A percentile compares a stretch with the other conserved stretches of the same genome.
phyloP scores from a whole-genome alignment of 352 stramenopile species.

The Globisporangium spiculum region DNA sequence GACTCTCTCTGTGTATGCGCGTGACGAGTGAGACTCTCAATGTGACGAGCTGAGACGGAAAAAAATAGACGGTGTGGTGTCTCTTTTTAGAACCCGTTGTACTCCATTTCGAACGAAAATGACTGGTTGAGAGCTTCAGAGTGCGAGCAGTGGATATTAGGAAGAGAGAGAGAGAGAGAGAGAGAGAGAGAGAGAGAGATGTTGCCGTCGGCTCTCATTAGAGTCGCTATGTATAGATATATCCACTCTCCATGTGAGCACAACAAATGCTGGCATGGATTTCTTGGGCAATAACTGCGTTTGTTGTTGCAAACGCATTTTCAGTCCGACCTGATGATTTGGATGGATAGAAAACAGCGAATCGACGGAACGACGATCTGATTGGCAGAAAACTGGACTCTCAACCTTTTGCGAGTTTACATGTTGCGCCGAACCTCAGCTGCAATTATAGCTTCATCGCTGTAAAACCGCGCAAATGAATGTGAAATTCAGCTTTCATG shows the following conservation, averaged over 20 bases:
- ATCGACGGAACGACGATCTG: neutral
- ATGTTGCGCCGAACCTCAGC: neutral
- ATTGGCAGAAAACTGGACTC: neutral
- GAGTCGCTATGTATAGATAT: too few relatives aligned
- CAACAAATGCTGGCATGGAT: too few relatives aligned
- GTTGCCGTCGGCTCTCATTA: too few relatives aligned
- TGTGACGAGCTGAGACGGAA: neutral
- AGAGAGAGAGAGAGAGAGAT: too few relatives aligned
- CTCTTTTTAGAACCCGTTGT: neutral
- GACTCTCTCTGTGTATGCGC: neutral
- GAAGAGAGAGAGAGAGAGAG: too few relatives aligned
- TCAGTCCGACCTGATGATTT: neutral
- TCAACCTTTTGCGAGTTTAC: neutral
- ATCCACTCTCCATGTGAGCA: too few relatives aligned
- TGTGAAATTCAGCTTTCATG: neutral
- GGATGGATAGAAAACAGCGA: neutral
- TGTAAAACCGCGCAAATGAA: neutral
- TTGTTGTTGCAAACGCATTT: neutral
- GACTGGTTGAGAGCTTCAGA: neutral
- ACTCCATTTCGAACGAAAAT: neutral
- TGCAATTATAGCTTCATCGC: neutral
- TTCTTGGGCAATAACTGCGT: too few relatives aligned
- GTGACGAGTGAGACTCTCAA: neutral
- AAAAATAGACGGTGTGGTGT: neutral
- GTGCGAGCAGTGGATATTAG: too few relatives aligned